Base-by-base conservation (phyloP, 2,329 filamentous ascomycete genomes). In the Colletotrichum costaricense region DNA sequence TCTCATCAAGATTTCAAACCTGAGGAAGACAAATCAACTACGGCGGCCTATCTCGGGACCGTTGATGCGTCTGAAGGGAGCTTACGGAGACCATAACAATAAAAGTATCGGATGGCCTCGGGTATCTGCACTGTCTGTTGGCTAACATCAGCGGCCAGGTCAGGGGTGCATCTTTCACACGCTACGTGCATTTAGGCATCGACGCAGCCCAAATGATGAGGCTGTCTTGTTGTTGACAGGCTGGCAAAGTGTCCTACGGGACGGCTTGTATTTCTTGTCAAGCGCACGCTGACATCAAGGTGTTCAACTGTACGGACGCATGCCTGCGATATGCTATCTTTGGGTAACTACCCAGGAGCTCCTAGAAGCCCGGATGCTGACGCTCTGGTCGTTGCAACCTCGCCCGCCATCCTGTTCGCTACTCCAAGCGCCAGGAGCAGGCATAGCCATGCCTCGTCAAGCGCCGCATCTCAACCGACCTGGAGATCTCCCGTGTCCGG, bases 151-250 rank as follows among this genome's bases (percentile, higher is more conserved):
- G 58, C 59, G 68, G 57, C 56, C 59, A 60, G 54, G 42, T 38
- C 33, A 49, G 30, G 30, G 26, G 52, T 49, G 69, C 28, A 59
- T 58, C 63, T 58, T 49, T 67, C 62, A 30, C 33, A 33, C 63
- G 62, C 49, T 62, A 56, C 22, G 33, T 56, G 58, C 71, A 62
- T 71, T 75, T 74, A 62, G 75, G 75, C 75, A 76, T 49, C 75
- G 58, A 76, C 64, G 75, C 75, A 58, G 75, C 75, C 75, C 67
- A 71, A 75, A 75, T 30, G 62, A 67, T 75, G 75, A 76, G 75
- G 75, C 73, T 70, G 75, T 70, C 52, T 42, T 54, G 9, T 19
- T 22, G 11, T 65, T 67, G 73, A 73, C 73, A 73, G 74, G 69
- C 38, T 55, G 73, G 64, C 55, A 73, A 70, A 49, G 30, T 65